These are phyloP conservation scores for Leccinum ponderosum DNA, from an alignment of 1,284 basidiomycete species.

Conservation along the genomic window DNA sequence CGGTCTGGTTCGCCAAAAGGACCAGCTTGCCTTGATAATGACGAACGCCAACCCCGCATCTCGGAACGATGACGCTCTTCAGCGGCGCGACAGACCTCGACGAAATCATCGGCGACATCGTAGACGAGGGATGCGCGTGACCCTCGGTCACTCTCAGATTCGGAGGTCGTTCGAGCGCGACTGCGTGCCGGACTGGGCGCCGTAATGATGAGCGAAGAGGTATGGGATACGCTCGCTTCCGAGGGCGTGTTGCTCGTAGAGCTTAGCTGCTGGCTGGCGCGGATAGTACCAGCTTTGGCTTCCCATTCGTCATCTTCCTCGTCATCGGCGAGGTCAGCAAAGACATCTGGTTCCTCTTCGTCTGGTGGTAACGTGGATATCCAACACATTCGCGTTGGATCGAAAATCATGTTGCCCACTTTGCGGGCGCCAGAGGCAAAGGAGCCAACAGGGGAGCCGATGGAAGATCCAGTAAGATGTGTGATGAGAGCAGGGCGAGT, in stretches of 20 bases:
- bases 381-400: slow-evolving; percentile 94
- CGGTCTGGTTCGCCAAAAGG: slow-evolving; percentile 52
- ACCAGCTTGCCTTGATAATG: slow-evolving; percentile 41
- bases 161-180: slow-evolving; percentile 64
- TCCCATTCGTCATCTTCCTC: slow-evolving; percentile 75
- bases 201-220: slow-evolving; percentile 41
- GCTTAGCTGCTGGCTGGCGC: slow-evolving; percentile 55
- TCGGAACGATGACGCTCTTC: slow-evolving; percentile 80
- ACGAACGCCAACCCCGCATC: slow-evolving; percentile 79
- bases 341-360: slow-evolving; percentile 92
- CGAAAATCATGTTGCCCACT: slow-evolving; percentile 97
- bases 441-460: slow-evolving; percentile 78
- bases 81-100: slow-evolving; percentile 69
- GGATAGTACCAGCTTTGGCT: slow-evolving; percentile 74
- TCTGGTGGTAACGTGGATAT: slow-evolving; percentile 81
- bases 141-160: slow-evolving; percentile 73
- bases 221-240: slow-evolving; percentile 39
- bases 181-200: slow-evolving; percentile 63
- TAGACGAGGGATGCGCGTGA: slow-evolving; percentile 72
- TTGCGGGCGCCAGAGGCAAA: slow-evolving; percentile 77
- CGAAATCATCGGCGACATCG: slow-evolving; percentile 72
- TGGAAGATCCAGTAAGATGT: slow-evolving; percentile 79
- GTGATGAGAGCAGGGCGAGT: slow-evolving; percentile 95
- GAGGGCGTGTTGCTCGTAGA: slow-evolving; percentile 30
- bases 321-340: slow-evolving; percentile 87